Percentiles rank a stretch among this genome's conserved stretches.
These are phyloP conservation scores for Blastocystis sp. DNA, from an alignment of 352 stramenopile genomes.

Conservation along the genomic window DNA sequence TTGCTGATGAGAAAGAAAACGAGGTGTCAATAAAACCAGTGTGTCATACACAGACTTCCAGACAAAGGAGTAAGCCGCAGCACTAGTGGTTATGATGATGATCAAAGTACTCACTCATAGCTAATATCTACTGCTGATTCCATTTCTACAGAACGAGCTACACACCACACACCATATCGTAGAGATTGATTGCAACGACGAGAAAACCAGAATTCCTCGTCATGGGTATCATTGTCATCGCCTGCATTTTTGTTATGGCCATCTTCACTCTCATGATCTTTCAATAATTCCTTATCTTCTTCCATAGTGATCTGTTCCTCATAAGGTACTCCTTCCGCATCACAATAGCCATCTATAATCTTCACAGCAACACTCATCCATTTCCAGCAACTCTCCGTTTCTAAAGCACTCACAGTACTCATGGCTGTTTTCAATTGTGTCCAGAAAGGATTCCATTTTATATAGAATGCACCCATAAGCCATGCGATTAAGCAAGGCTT, in stretches of 20 bases:
- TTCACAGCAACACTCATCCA: not conserved
- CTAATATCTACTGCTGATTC: not conserved
- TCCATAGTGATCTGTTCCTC: not conserved
- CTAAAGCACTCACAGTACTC: not conserved
- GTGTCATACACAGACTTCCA: not conserved
- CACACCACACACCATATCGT: not conserved
- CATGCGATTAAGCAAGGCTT: not conserved
- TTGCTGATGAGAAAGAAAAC: not conserved
- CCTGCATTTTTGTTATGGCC: not conserved
- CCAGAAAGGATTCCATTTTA: slow-evolving; percentile 44
- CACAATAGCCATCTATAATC: not conserved
- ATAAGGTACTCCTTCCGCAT: not conserved
- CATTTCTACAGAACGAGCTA: not conserved
- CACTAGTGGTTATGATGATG: not conserved
- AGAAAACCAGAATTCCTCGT: not conserved
- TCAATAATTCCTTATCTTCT: not conserved
- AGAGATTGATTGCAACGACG: not conserved
- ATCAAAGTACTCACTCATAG: not conserved
- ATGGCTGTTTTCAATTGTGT: not conserved
- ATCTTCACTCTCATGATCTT: not conserved
- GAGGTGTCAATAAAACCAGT: not conserved
- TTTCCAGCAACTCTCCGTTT: not conserved
- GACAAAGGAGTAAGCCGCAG: not conserved
- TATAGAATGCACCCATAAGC: not conserved
- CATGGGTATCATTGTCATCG: not conserved